Evolutionary conservation across 495 filamentous ascomycete species (phyloP).

Genomic region (Annulohypoxylon nitens): DNA sequence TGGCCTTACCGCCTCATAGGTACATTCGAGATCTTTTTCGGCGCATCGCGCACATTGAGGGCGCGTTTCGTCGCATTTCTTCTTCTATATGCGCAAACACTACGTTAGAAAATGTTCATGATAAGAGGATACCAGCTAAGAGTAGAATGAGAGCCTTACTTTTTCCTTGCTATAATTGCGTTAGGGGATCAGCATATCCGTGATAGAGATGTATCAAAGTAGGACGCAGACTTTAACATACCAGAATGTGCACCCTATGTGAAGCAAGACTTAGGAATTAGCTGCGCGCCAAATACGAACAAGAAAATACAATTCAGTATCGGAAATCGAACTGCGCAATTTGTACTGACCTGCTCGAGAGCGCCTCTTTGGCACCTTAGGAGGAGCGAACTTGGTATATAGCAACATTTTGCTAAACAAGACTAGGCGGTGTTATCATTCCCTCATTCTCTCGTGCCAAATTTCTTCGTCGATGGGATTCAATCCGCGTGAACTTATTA

Average conservation of each 20-base stretch:
- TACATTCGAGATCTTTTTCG: conserved; percentile 66
- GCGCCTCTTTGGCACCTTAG: conserved; percentile 71
- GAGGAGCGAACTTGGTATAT: conserved; percentile 68
- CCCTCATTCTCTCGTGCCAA: conserved; percentile 18
- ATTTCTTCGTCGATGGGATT: conserved; percentile 5
- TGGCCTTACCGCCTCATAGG: conserved; percentile 69
- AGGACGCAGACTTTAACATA: conserved; percentile 53
- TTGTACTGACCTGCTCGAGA: conserved; percentile 70
- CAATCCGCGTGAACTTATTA: conserved; percentile 15
- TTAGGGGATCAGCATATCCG: conserved; percentile 33
- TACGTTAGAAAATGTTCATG: conserved; percentile 29
- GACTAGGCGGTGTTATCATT: conserved; percentile 18
- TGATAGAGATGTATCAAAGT: conserved; percentile 2
- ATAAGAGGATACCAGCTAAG: conserved; percentile 4
- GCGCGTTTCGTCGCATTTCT: conserved; percentile 74
- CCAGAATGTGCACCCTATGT: conserved; percentile 70
- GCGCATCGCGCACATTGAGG: conserved; percentile 69
- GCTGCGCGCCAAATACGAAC: conserved; percentile 7
- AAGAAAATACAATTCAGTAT: conserved; percentile 8
- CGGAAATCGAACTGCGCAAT: conserved; percentile 20
- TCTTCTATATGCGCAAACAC: conserved; percentile 61
- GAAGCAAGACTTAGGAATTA: conserved; percentile 32
- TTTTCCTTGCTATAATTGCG: conserved; percentile 62
- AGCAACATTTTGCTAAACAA: conserved; percentile 63
- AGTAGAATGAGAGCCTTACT: conserved; percentile 42